Evolutionary conservation across 148 eudicot species (phyloP).

Genomic region (Rhododendron henanense): DNA sequence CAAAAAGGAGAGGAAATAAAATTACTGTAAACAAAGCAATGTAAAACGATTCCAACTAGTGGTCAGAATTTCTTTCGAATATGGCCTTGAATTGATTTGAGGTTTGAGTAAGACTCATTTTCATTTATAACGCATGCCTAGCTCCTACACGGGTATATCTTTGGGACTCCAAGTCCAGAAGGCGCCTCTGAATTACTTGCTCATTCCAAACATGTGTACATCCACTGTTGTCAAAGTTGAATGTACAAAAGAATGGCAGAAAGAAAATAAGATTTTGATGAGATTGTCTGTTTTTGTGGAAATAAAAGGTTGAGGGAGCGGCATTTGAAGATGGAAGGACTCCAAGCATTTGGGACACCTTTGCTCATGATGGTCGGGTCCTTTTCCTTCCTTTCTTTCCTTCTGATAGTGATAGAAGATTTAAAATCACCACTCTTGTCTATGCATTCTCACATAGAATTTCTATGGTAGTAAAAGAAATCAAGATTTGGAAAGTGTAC

Average conservation of each 20-base stretch:
- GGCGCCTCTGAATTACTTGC: neutral
- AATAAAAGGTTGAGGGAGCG: constrained; percentile 37
- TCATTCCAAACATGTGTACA: neutral
- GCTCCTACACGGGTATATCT: neutral
- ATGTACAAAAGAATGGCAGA: neutral
- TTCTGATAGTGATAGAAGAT: neutral
- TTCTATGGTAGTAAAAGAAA: neutral
- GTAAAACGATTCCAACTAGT: neutral
- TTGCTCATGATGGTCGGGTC: constrained; percentile 32
- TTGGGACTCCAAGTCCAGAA: neutral
- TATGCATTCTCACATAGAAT: neutral
- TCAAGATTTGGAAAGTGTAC: neutral
- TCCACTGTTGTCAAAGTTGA: neutral
- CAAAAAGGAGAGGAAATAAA: neutral
- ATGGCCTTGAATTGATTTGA: neutral
- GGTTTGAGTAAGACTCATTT: neutral
- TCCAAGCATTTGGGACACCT: constrained; percentile 44
- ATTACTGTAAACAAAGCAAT: neutral
- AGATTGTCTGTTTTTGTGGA: neutral
- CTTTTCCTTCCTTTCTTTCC: neutral
- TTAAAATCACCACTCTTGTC: neutral
- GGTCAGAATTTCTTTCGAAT: neutral
- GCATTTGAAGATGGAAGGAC: constrained; percentile 44
- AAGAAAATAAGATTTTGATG: neutral
- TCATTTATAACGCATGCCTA: neutral